These are phyloP conservation scores for Bjerkandera adusta DNA, from an alignment of 1,284 basidiomycete species.

Conservation along the genomic window DNA sequence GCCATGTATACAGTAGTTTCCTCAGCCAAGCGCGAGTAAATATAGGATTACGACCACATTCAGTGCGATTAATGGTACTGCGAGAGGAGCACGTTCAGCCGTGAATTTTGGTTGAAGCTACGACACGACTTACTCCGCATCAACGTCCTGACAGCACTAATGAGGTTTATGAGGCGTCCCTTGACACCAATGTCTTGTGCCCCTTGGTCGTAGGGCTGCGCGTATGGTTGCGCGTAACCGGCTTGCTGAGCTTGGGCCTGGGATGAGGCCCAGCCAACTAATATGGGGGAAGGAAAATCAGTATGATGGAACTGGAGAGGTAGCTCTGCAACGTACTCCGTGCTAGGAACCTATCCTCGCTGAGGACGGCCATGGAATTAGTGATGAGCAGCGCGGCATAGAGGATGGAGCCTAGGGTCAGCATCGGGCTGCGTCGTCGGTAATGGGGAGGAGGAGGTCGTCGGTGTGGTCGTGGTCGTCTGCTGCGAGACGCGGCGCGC, in stretches of 20 bases:
- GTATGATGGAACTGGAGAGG: constrained; percentile 2
- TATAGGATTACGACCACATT: constrained; percentile 85
- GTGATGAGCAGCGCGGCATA: constrained; percentile 81
- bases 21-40: constrained; percentile 47
- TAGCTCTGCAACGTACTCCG: constrained; percentile 61
- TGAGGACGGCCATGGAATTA: constrained; percentile 92
- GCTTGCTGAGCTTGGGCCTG: constrained; percentile 52
- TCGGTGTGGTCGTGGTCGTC: constrained; percentile 12
- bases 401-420: constrained; percentile 62
- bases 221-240: constrained; percentile 64
- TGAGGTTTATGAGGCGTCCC: constrained; percentile 85
- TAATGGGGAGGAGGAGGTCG: neutral
- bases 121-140: constrained; percentile 78
- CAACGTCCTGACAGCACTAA: constrained; percentile 89
- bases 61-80: constrained; percentile 85
- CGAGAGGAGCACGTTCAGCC: constrained; percentile 12
- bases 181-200: constrained; percentile 74
- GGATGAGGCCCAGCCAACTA: constrained; percentile 92
- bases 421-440: constrained; percentile 34
- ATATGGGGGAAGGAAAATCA: constrained; percentile 14
- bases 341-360: constrained; percentile 93
- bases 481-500: constrained; percentile 6
- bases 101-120: constrained; percentile 1
- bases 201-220: constrained; percentile 67
- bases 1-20: neutral